These are phyloP conservation scores for Epichloe sibirici DNA, from an alignment of 2,329 filamentous ascomycete species.

Conservation along the genomic window DNA sequence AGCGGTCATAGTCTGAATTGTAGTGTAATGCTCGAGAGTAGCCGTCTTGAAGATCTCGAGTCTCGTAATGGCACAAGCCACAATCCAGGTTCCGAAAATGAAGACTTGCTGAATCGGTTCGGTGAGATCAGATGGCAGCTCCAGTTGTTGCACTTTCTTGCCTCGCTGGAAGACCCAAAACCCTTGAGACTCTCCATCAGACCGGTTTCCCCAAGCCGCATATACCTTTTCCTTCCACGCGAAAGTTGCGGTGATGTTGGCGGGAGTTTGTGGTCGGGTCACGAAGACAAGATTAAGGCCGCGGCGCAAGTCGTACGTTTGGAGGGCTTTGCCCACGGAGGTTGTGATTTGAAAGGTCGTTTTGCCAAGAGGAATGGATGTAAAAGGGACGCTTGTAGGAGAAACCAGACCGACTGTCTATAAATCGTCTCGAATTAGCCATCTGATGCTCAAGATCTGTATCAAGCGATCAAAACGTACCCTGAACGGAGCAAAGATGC, in stretches of 20 bases:
- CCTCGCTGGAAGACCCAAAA: conserved; percentile 90
- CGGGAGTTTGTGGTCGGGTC: conserved; percentile 78
- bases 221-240: conserved; percentile 82
- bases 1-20: conserved; percentile 49
- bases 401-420: conserved; percentile 90
- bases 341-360: conserved; percentile 97
- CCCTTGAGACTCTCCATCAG: conserved; percentile 44
- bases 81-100: conserved; percentile 82
- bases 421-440: conserved; percentile 4
- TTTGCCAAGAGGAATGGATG: conserved; percentile 77
- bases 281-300: conserved; percentile 90
- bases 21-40: conserved; percentile 82
- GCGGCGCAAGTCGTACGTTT: conserved; percentile 88
- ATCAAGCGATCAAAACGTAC: conserved; percentile 38
- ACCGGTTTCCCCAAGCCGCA: conserved; percentile 71
- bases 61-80: conserved; percentile 62
- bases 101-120: conserved; percentile 68
- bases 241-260: conserved; percentile 70
- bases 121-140: conserved; percentile 49
- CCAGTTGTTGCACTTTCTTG: conserved; percentile 66
- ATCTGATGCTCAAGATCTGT: neutral
- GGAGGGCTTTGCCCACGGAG: conserved; percentile 76
- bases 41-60: conserved; percentile 83
- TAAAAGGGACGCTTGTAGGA: conserved; percentile 81
- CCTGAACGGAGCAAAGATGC: conserved; percentile 87